Percentiles rank a stretch among this genome's conserved stretches.
Conservation (phyloP, 2,329 filamentous ascomycete species). For the Fusarium burgessii region DNA sequence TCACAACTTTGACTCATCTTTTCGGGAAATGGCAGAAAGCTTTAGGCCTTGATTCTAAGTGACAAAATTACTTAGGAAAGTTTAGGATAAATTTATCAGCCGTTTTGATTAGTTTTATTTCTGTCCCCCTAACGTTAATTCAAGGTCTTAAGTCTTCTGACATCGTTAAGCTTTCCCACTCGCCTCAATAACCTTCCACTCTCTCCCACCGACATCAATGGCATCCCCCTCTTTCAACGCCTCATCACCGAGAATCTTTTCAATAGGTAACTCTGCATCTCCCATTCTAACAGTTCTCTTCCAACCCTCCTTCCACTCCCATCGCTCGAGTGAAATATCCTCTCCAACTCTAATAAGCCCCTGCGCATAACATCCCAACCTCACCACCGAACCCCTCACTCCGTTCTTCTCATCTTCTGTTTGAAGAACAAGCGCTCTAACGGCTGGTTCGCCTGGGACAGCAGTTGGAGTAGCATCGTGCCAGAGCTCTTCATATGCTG, state of each 20-base stretch:
- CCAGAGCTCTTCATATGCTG: constrained; percentile 77
- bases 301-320: constrained; percentile 60
- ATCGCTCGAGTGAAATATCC: constrained; percentile 64
- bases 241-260: constrained; percentile 34
- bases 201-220: constrained; percentile 42
- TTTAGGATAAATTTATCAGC: too few species aligned
- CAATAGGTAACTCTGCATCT: constrained; percentile 50
- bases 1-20: neutral
- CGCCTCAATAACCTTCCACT: constrained; percentile 53
- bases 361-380: constrained; percentile 67
- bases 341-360: constrained; percentile 63
- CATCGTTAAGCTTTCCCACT: neutral
- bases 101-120: too few species aligned
- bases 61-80: too few species aligned
- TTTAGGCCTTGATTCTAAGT: too few species aligned
- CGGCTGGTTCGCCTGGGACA: constrained; percentile 7
- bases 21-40: too few species aligned
- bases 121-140: too few species aligned
- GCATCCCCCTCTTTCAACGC: constrained; percentile 27
- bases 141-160: too few species aligned
- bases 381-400: constrained; percentile 63
- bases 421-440: constrained; percentile 20
- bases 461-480: constrained; percentile 56
- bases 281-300: constrained; percentile 53
- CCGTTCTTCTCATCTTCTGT: constrained; percentile 27